Evolutionary conservation across 2,329 filamentous ascomycete species (phyloP).

Genomic region (Trichocomaceae sp.): DNA sequence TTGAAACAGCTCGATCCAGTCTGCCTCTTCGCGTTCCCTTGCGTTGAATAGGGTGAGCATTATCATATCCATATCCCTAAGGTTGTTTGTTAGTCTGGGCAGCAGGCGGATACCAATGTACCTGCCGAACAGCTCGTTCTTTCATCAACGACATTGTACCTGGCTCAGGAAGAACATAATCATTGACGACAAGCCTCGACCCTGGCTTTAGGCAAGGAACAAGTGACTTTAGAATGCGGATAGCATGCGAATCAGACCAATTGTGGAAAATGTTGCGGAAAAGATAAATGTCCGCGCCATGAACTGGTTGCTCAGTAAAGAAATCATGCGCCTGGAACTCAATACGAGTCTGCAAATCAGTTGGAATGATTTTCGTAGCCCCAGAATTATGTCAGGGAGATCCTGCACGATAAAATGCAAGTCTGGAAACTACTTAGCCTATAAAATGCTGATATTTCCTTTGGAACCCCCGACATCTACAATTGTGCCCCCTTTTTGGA

Average conservation of each 20-base stretch:
- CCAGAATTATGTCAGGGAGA: constrained; percentile 25
- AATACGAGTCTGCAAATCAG: neutral
- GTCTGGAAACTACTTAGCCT: constrained; percentile 46
- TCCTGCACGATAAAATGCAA: constrained; percentile 51
- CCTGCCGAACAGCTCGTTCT: too few relatives aligned
- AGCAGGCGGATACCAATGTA: too few relatives aligned
- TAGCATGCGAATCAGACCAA: constrained; percentile 32
- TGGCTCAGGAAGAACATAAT: too few relatives aligned
- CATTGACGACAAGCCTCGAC: too few relatives aligned
- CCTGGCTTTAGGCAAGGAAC: constrained; percentile 17
- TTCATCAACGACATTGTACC: too few relatives aligned
- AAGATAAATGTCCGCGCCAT: constrained; percentile 27
- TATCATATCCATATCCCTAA: too few relatives aligned
- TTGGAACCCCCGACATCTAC: constrained; percentile 45
- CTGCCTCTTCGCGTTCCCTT: too few relatives aligned
- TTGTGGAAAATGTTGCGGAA: constrained; percentile 38
- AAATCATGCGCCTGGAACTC: constrained; percentile 7
- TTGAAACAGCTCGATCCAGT: too few relatives aligned
- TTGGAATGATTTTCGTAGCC: neutral
- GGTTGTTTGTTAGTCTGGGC: too few relatives aligned
- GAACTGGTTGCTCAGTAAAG: constrained; percentile 23
- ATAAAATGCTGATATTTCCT: constrained; percentile 50
- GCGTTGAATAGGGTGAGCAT: too few relatives aligned
- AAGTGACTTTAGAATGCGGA: constrained; percentile 29
- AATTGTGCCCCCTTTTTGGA: neutral